Evolutionary conservation across 2,329 filamentous ascomycete species (phyloP).

Genomic region (Cladophialophora chaetospira): DNA sequence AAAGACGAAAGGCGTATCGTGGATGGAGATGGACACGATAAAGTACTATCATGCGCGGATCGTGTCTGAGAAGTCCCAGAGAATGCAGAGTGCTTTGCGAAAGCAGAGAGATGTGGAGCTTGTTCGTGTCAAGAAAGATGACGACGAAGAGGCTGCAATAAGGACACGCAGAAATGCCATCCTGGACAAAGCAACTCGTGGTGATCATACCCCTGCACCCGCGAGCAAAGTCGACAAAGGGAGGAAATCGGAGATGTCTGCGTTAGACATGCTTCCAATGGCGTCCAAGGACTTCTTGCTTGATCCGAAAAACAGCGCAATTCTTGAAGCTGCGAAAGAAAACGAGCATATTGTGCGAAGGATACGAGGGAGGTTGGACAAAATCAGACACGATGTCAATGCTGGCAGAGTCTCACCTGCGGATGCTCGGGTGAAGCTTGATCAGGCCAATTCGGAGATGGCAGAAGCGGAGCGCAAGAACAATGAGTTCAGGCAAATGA

Average conservation of each 20-base stretch:
- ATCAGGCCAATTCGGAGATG: slow-evolving; percentile 31
- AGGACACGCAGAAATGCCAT: slow-evolving; percentile 19
- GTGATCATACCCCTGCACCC: neutral
- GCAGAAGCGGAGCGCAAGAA: slow-evolving; percentile 30
- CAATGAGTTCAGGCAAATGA: slow-evolving; percentile 29
- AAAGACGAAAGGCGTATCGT: slow-evolving; percentile 30
- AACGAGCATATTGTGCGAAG: slow-evolving; percentile 29
- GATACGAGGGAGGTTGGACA: slow-evolving; percentile 28
- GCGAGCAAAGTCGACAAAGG: slow-evolving; percentile 1
- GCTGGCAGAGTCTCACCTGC: slow-evolving; percentile 26
- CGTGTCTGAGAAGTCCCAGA: slow-evolving; percentile 26
- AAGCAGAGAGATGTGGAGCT: slow-evolving; percentile 34
- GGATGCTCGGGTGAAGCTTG: slow-evolving; percentile 27
- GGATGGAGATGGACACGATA: slow-evolving; percentile 33
- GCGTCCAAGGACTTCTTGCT: slow-evolving; percentile 22
- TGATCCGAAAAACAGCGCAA: slow-evolving; percentile 27
- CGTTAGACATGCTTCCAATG: slow-evolving; percentile 21
- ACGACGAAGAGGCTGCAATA: slow-evolving; percentile 26
- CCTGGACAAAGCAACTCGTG: slow-evolving; percentile 16
- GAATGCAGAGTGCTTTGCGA: slow-evolving; percentile 32
- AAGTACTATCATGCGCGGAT: slow-evolving; percentile 32
- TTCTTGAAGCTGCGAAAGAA: slow-evolving; percentile 30
- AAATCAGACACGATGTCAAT: slow-evolving; percentile 30
- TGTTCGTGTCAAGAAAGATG: slow-evolving; percentile 28
- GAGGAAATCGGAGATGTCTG: neutral